Evolutionary conservation across 1,284 basidiomycete genomes (phyloP), one percentile per base, ranked within the genome.

Genomic region (Ustilago trichophora): DNA sequence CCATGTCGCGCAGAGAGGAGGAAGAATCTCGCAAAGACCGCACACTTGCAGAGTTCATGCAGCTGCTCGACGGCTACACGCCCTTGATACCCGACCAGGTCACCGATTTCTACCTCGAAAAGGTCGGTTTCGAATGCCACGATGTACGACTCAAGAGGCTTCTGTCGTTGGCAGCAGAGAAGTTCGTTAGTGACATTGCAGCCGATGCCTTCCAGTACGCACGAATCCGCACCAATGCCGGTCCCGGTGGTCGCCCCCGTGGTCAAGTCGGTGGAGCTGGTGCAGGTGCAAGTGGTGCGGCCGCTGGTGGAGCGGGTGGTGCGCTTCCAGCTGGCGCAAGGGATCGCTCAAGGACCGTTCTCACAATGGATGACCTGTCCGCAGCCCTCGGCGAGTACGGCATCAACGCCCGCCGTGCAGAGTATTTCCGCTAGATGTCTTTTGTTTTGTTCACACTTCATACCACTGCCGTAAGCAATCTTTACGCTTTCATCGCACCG

Each of bases 51-150:
- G 93, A 98, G 82, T 93, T 99, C 78, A 86, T 99, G 84, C 85
- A 93, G 42, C 91, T 95, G 90, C 85, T 99, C 32, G 95, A 98
- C 77, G 93, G 95, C 36, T 97, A 97, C 82, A 92, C 96, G 75
- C 96, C 96, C 31, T 82, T 99, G 82, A 93, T 99, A 72, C 96
- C 96, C 2, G 96, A 95, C 80, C 93, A 98, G 82, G 93, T 99
- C 13, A 96, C 95, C 4, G 93, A 97, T 78, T 97, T 95, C 83
- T 98, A 97, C 83, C 87, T 99, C 10, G 93, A 98, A 82, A 87
- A 90, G 59, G 91, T 94, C 18, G 96, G 96, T 0, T 98, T 99
- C 82, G 94, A 98, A 77, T 94, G 91, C 80, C 89, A 93, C 67
- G 95, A 98, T 81, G 57, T 73, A 19, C 69, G 79, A 24, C 58